These are phyloP conservation scores for Rhododendron henanense DNA, from an alignment of 148 eudicot species.

Conservation along the genomic window DNA sequence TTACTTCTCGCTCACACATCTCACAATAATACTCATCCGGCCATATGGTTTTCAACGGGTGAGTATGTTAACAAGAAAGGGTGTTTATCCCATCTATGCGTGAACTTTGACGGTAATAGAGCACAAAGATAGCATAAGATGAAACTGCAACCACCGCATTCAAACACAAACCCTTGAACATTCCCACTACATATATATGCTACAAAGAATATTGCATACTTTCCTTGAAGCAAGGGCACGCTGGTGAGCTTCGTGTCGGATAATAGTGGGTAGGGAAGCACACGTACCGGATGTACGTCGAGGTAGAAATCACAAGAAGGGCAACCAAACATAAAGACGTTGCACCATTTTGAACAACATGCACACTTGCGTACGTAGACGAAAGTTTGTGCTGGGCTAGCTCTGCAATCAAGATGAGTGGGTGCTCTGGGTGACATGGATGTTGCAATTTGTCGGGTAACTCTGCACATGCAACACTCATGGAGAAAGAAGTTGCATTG, in stretches of 20 bases:
- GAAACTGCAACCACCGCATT: background rate
- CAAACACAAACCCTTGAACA: background rate
- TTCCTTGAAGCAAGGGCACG: background rate
- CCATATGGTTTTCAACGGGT: background rate
- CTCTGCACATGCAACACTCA: background rate
- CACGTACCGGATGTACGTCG: background rate
- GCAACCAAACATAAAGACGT: background rate
- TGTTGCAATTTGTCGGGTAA: background rate
- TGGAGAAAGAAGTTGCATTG: background rate
- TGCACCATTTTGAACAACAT: background rate
- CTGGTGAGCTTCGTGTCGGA: background rate
- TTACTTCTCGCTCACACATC: background rate
- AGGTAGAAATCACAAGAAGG: background rate
- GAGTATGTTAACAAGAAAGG: background rate
- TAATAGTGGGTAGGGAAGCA: background rate
- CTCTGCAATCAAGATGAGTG: background rate
- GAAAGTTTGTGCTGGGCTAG: too few relatives aligned
- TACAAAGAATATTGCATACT: background rate
- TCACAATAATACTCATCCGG: constrained; percentile 2
- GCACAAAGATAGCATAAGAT: background rate
- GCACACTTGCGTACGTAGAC: background rate
- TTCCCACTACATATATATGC: background rate
- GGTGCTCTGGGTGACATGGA: background rate
- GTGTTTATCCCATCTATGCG: constrained; percentile 3
- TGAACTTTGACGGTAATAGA: background rate